Evolutionary conservation across 1,284 basidiomycete species (phyloP).

Genomic region (Microbotryum lychnidis-dioicae): DNA sequence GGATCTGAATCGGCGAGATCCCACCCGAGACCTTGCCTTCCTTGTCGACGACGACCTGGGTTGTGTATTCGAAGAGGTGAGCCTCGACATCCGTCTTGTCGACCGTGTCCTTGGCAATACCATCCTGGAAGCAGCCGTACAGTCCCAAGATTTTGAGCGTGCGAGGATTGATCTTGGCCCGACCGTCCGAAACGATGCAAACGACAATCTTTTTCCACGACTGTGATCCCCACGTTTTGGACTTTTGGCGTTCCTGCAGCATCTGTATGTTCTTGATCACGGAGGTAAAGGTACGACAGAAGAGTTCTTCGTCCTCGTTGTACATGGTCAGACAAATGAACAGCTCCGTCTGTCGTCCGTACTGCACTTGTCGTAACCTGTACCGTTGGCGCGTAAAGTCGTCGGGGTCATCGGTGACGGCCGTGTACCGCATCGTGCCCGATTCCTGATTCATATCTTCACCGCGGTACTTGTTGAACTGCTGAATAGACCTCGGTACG

Average conservation of each 20-base stretch:
- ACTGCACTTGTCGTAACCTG: constrained; percentile 71
- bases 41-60: constrained; percentile 21
- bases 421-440: constrained; percentile 48
- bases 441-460: constrained; percentile 36
- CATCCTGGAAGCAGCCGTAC: constrained; percentile 55
- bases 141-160: constrained; percentile 67
- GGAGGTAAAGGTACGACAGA: constrained; percentile 77
- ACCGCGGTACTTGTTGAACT: constrained; percentile 32
- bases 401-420: constrained; percentile 83
- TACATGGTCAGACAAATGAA: constrained; percentile 71
- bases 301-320: constrained; percentile 55
- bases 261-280: constrained; percentile 67
- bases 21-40: constrained; percentile 16
- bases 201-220: constrained; percentile 95
- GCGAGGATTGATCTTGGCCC: constrained; percentile 73
- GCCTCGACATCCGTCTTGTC: constrained; percentile 20
- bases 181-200: constrained; percentile 74
- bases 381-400: constrained; percentile 71
- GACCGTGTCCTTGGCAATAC: constrained; percentile 40
- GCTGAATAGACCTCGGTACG: constrained; percentile 37
- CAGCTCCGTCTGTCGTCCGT: constrained; percentile 70
- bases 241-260: constrained; percentile 67
- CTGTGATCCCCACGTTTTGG: constrained; percentile 89
- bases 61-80: constrained; percentile 23
- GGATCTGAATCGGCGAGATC: constrained; percentile 39